Evolutionary conservation across 2,329 filamentous ascomycete species (phyloP), one percentile per base, ranked within the genome.

Genomic region (Pestalotiopsis sp.): DNA sequence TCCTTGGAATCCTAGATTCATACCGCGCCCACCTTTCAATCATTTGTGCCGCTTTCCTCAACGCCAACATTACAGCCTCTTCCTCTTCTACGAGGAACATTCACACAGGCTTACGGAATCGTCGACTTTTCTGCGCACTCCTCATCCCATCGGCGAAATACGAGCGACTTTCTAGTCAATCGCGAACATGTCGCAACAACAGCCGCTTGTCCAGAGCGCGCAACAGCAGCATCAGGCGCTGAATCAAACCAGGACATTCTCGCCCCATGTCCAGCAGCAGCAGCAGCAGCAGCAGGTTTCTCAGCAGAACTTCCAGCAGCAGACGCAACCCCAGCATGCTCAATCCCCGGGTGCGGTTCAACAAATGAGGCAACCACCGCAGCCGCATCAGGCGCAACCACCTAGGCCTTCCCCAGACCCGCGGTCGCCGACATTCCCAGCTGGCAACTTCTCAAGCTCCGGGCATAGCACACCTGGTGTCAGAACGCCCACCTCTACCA

Each of bases 161-260:
- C 39, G 38, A 7, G 17, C 38, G 55, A 48, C 35, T 11, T 40
- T 44, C 44, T 66, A 48, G 26, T 24, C 55, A 52, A 48, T 61
- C 68, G 55, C n/a, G 64, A 59, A 64, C 65, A 77, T 77, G 75
- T 75, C 75, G 68, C 73, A 77, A 69, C 71, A 64, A 56, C 74
- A 76, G 67, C 66, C 71, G 7, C 69, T 70, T 68, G 74, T 79
- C 72, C 69, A 77, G 69, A 65, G 74, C 74, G 22, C 75, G 71
- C 66, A 78, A 80, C 78, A 77, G 7, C 60, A 63, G 20, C 60
- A 63, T n/a, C 60, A 63, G 20, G 17, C 39, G n/a, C 39, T 40
- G 11, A 58, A 35, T 22, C 56, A 26, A 5, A 35, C 6, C 24
- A 30, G 56, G 22, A 22, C 56, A n/a, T 26, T 22, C 10, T 35